phyloP scores from a whole-genome alignment of 441 rosid species.

The Gossypium schwendimanii region DNA sequence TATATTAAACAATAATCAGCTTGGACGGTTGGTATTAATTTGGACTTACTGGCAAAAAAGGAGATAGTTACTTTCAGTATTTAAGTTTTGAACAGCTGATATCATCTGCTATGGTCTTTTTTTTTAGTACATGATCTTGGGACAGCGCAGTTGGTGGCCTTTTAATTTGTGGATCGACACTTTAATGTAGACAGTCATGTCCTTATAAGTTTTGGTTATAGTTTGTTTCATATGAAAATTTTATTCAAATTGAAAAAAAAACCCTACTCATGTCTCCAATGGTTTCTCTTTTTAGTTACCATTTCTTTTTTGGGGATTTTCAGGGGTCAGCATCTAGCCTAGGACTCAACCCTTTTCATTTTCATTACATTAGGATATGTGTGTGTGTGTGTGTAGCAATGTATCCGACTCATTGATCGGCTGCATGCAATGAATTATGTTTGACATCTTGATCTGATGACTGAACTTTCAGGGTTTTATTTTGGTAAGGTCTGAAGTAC shows the following conservation, averaged over 20 bases:
- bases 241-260: neutral
- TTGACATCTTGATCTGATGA: neutral
- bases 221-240: neutral
- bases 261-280: neutral
- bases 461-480: neutral
- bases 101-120: neutral
- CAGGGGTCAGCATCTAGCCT: neutral
- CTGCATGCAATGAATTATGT: neutral
- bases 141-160: neutral
- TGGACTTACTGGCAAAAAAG: neutral
- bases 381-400: neutral
- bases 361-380: neutral
- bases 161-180: neutral
- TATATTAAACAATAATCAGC: neutral
- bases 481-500: neutral
- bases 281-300: neutral
- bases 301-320: neutral
- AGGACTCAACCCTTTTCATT: neutral
- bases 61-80: slow-evolving; percentile 1
- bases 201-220: neutral
- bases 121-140: neutral
- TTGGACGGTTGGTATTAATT: neutral
- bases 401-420: neutral
- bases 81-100: slow-evolving; percentile 5
- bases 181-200: neutral